A percentile compares a stretch with the other conserved stretches of the same genome.
Evolutionary conservation across 2,329 filamentous ascomycete species (phyloP).

Genomic region (Aspergillus felis): DNA sequence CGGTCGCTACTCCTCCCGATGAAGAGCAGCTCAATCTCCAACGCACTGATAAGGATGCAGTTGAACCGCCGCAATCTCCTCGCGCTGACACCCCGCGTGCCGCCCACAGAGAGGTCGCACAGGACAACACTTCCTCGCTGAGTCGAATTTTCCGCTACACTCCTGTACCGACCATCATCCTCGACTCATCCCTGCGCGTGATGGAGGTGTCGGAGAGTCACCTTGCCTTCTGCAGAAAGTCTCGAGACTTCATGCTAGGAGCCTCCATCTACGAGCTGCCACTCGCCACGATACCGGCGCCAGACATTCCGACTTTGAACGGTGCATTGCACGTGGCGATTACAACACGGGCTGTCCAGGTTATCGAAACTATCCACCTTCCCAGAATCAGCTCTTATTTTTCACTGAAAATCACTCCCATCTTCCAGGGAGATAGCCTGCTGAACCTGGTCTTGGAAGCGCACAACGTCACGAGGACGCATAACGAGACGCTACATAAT

Average conservation of each 20-base stretch:
- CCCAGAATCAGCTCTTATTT: slow-evolving; percentile 11
- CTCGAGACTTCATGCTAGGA: slow-evolving; percentile 34
- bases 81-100: background rate
- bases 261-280: slow-evolving; percentile 39
- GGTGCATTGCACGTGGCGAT: slow-evolving; percentile 37
- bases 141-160: slow-evolving; percentile 27
- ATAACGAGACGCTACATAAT: slow-evolving; percentile 21
- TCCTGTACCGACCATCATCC: slow-evolving; percentile 37
- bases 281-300: slow-evolving; percentile 28
- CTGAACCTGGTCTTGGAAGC: slow-evolving; percentile 44
- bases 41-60: background rate
- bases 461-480: slow-evolving; percentile 34
- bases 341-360: slow-evolving; percentile 31
- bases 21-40: slow-evolving; percentile 10
- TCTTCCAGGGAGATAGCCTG: slow-evolving; percentile 38
- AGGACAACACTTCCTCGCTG: slow-evolving; percentile 6
- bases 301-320: slow-evolving; percentile 33
- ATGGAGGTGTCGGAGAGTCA: slow-evolving; percentile 45
- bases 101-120: background rate
- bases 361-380: slow-evolving; percentile 29
- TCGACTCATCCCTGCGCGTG: slow-evolving; percentile 35
- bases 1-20: slow-evolving; percentile 23
- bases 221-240: slow-evolving; percentile 28
- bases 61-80: background rate
- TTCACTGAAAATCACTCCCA: slow-evolving; percentile 40